phyloP scores from a whole-genome alignment of 352 stramenopile species.

The Phytophthora cryptogea region DNA sequence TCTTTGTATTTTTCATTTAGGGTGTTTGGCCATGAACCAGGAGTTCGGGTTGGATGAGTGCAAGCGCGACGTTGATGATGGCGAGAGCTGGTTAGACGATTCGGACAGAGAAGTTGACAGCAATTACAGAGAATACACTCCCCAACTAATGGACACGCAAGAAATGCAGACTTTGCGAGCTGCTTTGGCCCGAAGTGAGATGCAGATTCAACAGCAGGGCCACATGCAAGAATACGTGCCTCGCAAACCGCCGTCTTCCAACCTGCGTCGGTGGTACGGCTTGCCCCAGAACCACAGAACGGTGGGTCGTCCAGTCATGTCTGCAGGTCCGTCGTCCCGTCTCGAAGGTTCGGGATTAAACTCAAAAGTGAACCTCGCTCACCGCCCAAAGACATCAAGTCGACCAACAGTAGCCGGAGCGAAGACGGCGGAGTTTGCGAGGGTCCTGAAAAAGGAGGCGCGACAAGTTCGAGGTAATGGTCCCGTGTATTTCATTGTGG shows the following conservation, averaged over 20 bases:
- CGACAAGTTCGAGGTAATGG: conserved; percentile 42
- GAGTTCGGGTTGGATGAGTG: not conserved
- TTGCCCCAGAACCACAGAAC: conserved; percentile 14
- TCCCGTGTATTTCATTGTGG: not conserved
- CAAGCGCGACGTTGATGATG: not conserved
- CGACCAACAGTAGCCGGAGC: conserved; percentile 1
- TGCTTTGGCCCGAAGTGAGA: conserved; percentile 42
- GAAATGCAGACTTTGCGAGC: conserved; percentile 51
- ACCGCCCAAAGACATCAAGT: conserved; percentile 1
- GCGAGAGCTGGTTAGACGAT: conserved; percentile 5
- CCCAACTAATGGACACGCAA: conserved; percentile 61
- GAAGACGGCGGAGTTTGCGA: conserved; percentile 39
- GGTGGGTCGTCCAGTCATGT: conserved; percentile 14
- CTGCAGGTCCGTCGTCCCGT: conserved; percentile 17
- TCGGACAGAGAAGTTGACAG: not conserved
- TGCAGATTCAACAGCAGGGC: conserved; percentile 45
- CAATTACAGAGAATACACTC: conserved; percentile 38
- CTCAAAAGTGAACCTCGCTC: not conserved
- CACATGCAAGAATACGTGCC: conserved; percentile 56
- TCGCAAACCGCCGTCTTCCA: conserved; percentile 29
- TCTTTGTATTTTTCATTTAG: not conserved
- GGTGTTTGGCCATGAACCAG: conserved; percentile 7
- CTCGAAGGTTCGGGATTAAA: not conserved
- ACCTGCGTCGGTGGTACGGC: conserved; percentile 20
- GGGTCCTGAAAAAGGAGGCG: conserved; percentile 43